Evolutionary conservation across 805 yeast genomes (phyloP).

Genomic region (Candida insectorum): DNA sequence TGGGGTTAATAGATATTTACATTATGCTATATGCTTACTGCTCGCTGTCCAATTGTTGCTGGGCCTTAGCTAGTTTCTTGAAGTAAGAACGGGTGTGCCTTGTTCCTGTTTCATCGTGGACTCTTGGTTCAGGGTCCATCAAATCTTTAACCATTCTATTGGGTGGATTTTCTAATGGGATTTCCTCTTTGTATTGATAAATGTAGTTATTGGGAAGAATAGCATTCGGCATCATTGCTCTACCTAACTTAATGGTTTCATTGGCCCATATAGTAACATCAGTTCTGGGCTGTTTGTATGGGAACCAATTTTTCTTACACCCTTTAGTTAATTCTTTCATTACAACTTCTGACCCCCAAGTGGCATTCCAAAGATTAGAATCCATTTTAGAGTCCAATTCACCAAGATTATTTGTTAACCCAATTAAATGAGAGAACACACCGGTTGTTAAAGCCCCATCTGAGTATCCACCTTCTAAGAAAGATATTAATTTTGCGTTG

Average conservation of each 20-base stretch:
- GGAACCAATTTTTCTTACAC: conserved; percentile 63
- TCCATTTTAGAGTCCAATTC: conserved; percentile 12
- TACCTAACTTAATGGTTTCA: conserved; percentile 58
- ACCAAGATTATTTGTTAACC: conserved; percentile 50
- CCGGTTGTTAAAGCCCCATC: conserved; percentile 80
- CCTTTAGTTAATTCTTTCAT: conserved; percentile 67
- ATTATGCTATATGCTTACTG: too few relatives aligned
- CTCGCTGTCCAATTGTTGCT: neutral
- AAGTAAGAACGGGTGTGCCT: conserved; percentile 40
- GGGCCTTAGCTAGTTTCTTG: conserved; percentile 17
- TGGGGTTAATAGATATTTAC: too few relatives aligned
- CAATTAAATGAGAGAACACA: conserved; percentile 73
- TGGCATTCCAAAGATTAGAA: conserved; percentile 48
- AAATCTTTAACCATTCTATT: conserved; percentile 33
- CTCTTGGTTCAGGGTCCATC: conserved; percentile 18
- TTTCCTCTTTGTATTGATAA: conserved; percentile 23
- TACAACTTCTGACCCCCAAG: conserved; percentile 62
- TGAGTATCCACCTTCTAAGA: conserved; percentile 84
- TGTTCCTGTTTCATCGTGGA: conserved; percentile 25
- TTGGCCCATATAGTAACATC: conserved; percentile 61
- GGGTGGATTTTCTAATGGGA: conserved; percentile 8
- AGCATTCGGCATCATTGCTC: conserved; percentile 58
- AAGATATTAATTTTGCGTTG: conserved; percentile 59
- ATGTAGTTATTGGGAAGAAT: conserved; percentile 36
- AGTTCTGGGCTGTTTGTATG: conserved; percentile 49